Evolutionary conservation across 768 basidiomycete species (phyloP).

Genomic region (Psilocybe subaeruginosa): DNA sequence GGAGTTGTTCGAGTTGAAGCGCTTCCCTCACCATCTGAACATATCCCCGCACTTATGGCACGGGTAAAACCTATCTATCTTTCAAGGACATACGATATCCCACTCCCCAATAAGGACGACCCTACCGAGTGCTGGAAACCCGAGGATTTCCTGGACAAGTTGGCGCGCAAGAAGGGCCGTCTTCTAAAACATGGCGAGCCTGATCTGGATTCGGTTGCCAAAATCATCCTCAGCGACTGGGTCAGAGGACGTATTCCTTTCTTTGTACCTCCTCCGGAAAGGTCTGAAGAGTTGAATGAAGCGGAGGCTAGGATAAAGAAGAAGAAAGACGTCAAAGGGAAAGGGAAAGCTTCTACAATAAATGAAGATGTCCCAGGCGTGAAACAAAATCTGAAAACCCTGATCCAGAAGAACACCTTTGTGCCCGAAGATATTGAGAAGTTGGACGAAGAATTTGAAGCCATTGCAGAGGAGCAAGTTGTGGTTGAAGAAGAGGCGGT

Average conservation of each 20-base stretch:
- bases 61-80: conserved; percentile 95
- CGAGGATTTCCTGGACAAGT: conserved; percentile 78
- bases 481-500: conserved; percentile 47
- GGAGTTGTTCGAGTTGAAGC: conserved; percentile 97
- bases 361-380: conserved; percentile 59
- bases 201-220: conserved; percentile 88
- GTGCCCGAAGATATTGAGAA: conserved; percentile 81
- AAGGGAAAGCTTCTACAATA: conserved; percentile 48
- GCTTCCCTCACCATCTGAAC: conserved; percentile 88
- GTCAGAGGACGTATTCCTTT: conserved; percentile 96
- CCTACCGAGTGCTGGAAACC: conserved; percentile 62
- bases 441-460: conserved; percentile 55
- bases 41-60: conserved; percentile 84
- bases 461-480: conserved; percentile 45
- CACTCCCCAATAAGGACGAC: conserved; percentile 62
- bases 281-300: conserved; percentile 69
- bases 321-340: conserved; percentile 53
- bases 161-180: conserved; percentile 91
- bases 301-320: conserved; percentile 59
- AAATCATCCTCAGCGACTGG: conserved; percentile 96
- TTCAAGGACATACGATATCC: conserved; percentile 78
- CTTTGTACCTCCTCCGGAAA: conserved; percentile 91
- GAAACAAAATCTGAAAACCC: conserved; percentile 83
- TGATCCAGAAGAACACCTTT: conserved; percentile 89
- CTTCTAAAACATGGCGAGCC: conserved; percentile 95